Evolutionary conservation across 2,329 filamentous ascomycete genomes (phyloP).

Genomic region (Magnaporthiopsis rhizophila): DNA sequence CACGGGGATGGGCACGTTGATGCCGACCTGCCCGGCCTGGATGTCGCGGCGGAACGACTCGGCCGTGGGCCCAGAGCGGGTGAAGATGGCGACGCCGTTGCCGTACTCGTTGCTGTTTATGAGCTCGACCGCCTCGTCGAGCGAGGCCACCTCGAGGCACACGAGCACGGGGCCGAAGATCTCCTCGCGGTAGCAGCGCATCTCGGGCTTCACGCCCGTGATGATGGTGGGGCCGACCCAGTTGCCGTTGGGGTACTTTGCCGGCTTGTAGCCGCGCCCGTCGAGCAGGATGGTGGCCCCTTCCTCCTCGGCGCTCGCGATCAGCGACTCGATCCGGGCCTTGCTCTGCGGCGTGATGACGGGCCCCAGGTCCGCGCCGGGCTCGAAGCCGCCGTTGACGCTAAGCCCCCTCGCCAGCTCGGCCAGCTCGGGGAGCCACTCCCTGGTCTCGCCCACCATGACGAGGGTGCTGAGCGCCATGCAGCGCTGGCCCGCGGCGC

Average conservation of each 20-base stretch:
- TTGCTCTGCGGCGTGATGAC: constrained; percentile 76
- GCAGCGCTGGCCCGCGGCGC: constrained; percentile 76
- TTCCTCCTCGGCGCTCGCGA: constrained; percentile 69
- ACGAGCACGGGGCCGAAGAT: constrained; percentile 82
- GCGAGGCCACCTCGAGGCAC: constrained; percentile 67
- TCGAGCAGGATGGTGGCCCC: constrained; percentile 78
- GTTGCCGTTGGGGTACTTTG: constrained; percentile 78
- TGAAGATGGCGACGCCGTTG: constrained; percentile 82
- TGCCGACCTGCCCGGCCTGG: constrained; percentile 77
- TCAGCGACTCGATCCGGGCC: constrained; percentile 68
- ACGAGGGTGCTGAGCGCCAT: constrained; percentile 81
- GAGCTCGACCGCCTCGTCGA: constrained; percentile 71
- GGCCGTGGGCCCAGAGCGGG: constrained; percentile 66
- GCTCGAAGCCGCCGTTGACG: constrained; percentile 75
- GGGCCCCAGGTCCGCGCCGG: constrained; percentile 70
- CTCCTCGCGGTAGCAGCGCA: constrained; percentile 80
- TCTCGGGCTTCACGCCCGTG: constrained; percentile 67
- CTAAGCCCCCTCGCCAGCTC: constrained; percentile 65
- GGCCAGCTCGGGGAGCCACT: constrained; percentile 72
- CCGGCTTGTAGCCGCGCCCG: constrained; percentile 64
- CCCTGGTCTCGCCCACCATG: constrained; percentile 76
- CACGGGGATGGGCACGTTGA: constrained; percentile 75
- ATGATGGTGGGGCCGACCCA: constrained; percentile 81
- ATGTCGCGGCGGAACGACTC: constrained; percentile 72
- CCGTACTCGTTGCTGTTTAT: constrained; percentile 85